Evolutionary conservation across 2,329 filamentous ascomycete genomes (phyloP).

Genomic region (Bertia moriformis): DNA sequence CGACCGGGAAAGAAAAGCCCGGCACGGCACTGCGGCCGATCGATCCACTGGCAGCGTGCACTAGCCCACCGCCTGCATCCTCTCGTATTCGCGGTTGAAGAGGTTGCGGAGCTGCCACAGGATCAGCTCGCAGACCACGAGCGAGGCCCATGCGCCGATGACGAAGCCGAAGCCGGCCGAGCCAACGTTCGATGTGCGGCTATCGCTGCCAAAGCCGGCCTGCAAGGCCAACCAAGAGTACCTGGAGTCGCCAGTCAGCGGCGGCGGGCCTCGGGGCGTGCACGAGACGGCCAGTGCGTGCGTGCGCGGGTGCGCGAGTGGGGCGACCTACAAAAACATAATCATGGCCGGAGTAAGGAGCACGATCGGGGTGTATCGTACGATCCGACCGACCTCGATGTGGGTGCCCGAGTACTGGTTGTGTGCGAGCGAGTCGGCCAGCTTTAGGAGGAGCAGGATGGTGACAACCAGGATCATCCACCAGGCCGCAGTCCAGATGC

Average conservation of each 20-base stretch:
- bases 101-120: constrained; percentile 49
- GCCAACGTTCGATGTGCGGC: constrained; percentile 46
- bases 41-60: constrained; percentile 6
- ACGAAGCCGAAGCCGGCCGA: constrained; percentile 61
- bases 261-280: not conserved
- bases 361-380: constrained; percentile 46
- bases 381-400: constrained; percentile 47
- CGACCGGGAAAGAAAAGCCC: too few species aligned
- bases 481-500: constrained; percentile 83
- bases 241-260: constrained; percentile 16
- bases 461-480: constrained; percentile 73
- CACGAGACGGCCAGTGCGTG: constrained; percentile 1
- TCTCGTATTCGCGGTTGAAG: constrained; percentile 16
- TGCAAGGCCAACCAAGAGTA: constrained; percentile 55
- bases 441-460: constrained; percentile 43
- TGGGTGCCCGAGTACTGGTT: constrained; percentile 60
- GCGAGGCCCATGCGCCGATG: constrained; percentile 56
- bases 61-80: constrained; percentile 5
- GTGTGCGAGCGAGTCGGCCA: constrained; percentile 50
- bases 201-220: constrained; percentile 42
- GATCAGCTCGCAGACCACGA: constrained; percentile 51
- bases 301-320: constrained; percentile 3
- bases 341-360: constrained; percentile 53
- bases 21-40: not conserved
- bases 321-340: constrained; percentile 57